A percentile compares a stretch with the other conserved stretches of the same genome.
Conservation (phyloP, 2,329 filamentous ascomycete species). For the Sphaerulina vaccinii region DNA sequence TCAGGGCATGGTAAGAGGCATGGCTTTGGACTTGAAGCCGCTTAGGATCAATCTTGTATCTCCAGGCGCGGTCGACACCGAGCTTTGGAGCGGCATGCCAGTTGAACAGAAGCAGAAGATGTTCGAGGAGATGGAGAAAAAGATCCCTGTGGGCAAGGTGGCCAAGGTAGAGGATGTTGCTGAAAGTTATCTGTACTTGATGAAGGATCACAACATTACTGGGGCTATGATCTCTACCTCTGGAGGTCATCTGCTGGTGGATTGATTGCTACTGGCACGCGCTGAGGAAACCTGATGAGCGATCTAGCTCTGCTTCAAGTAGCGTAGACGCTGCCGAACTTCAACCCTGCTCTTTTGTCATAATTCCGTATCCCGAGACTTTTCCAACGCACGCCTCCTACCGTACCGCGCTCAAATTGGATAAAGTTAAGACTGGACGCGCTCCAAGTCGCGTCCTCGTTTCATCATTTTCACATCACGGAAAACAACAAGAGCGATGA, state of each 20-base stretch:
- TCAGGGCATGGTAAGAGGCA: slow-evolving; percentile 53
- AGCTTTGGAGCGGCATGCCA: slow-evolving; percentile 40
- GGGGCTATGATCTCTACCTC: slow-evolving; percentile 45
- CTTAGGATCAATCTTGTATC: slow-evolving; percentile 62
- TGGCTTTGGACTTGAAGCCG: slow-evolving; percentile 64
- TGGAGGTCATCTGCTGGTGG: slow-evolving; percentile 30
- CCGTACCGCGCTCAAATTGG: no score
- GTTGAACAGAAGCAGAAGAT: slow-evolving; percentile 31
- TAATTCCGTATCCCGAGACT: no score
- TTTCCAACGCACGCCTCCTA: no score
- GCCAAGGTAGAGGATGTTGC: slow-evolving; percentile 45
- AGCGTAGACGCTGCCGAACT: no score
- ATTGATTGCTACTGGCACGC: not conserved
- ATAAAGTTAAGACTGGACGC: no score
- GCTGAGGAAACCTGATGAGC: no score
- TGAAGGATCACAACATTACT: slow-evolving; percentile 49
- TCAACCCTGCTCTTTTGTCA: no score
- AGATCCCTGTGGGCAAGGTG: slow-evolving; percentile 39
- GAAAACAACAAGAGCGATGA: not conserved
- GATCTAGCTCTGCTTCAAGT: no score
- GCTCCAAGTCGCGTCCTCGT: no score
- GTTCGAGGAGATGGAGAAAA: slow-evolving; percentile 31
- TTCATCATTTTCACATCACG: not conserved
- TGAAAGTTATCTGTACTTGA: slow-evolving; percentile 50
- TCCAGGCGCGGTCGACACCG: slow-evolving; percentile 54